phyloP scores from a whole-genome alignment of 805 yeast species.

The Metschnikowia proteae region DNA sequence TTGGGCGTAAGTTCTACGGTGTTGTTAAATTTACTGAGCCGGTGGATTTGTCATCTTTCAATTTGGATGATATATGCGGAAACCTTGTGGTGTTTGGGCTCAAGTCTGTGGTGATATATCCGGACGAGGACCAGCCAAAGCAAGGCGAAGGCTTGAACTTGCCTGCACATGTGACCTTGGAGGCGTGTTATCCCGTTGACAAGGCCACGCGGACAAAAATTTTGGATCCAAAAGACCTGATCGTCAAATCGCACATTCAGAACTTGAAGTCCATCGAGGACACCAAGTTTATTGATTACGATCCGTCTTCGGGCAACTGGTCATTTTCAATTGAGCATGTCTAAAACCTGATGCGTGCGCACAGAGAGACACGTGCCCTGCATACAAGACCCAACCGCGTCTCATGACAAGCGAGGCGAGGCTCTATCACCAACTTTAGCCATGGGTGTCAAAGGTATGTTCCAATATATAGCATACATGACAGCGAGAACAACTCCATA shows the following conservation, averaged over 20 bases:
- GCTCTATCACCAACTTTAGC: neutral
- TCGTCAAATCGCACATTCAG: slow-evolving; percentile 64
- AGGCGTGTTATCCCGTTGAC: slow-evolving; percentile 76
- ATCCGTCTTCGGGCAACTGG: slow-evolving; percentile 72
- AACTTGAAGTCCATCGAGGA: slow-evolving; percentile 58
- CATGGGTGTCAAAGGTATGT: slow-evolving; percentile 21
- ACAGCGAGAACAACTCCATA: too few species aligned
- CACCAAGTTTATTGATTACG: slow-evolving; percentile 70
- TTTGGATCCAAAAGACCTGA: slow-evolving; percentile 71
- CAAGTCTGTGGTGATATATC: slow-evolving; percentile 66
- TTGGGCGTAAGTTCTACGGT: slow-evolving; percentile 81
- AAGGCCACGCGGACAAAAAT: slow-evolving; percentile 69
- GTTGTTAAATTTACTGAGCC: slow-evolving; percentile 71
- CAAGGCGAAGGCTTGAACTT: slow-evolving; percentile 81
- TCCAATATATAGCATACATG: neutral
- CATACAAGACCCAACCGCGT: slow-evolving; percentile 8
- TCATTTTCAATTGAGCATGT: slow-evolving; percentile 47
- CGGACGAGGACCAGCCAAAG: slow-evolving; percentile 50
- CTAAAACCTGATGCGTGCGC: neutral
- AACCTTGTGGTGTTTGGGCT: slow-evolving; percentile 57
- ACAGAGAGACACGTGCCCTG: slow-evolving; percentile 10
- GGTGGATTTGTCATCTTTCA: slow-evolving; percentile 72
- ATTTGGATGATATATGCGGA: slow-evolving; percentile 62
- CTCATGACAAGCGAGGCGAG: neutral
- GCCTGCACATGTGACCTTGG: slow-evolving; percentile 67